These are phyloP conservation scores for Carex pumila DNA, from an alignment of 176 grass and related monocot species.

Conservation along the genomic window DNA sequence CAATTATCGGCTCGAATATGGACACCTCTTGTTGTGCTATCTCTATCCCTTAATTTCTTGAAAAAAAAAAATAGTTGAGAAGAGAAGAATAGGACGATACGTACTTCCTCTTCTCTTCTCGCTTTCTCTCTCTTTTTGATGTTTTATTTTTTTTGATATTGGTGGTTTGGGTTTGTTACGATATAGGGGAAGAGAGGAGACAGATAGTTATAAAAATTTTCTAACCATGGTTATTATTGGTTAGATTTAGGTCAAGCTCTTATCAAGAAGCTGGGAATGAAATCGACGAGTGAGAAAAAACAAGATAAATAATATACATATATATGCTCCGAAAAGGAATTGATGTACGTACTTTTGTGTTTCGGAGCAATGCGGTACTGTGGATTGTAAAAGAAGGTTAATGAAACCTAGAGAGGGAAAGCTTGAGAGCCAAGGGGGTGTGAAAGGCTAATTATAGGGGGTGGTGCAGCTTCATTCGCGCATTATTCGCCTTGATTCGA, in stretches of 20 bases:
- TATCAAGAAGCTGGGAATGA: slow-evolving; percentile 1
- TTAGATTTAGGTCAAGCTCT: background rate
- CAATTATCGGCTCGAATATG: background rate
- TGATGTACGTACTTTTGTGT: background rate
- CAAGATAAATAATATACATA: background rate
- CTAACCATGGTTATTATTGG: slow-evolving; percentile 17
- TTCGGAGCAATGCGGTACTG: background rate
- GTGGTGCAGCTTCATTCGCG: slow-evolving; percentile 18
- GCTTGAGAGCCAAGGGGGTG: background rate
- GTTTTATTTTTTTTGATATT: background rate
- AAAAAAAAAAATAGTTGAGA: background rate
- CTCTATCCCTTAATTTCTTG: background rate
- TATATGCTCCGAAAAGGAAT: slow-evolving; percentile 3
- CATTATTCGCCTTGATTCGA: background rate
- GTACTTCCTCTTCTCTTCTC: slow-evolving; percentile 1
- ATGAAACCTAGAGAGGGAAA: background rate
- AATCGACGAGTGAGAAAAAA: background rate
- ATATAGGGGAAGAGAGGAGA: slow-evolving; percentile 4
- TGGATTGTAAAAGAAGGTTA: background rate
- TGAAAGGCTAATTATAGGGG: slow-evolving; percentile 1
- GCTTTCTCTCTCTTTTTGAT: background rate
- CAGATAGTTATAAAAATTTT: slow-evolving; percentile 1
- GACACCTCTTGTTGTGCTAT: background rate
- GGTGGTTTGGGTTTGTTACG: slow-evolving; percentile 9
- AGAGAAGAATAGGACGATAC: background rate